These are phyloP conservation scores for Pichia cactophila DNA, from an alignment of 1,139 yeast genomes.

Conservation along the genomic window DNA sequence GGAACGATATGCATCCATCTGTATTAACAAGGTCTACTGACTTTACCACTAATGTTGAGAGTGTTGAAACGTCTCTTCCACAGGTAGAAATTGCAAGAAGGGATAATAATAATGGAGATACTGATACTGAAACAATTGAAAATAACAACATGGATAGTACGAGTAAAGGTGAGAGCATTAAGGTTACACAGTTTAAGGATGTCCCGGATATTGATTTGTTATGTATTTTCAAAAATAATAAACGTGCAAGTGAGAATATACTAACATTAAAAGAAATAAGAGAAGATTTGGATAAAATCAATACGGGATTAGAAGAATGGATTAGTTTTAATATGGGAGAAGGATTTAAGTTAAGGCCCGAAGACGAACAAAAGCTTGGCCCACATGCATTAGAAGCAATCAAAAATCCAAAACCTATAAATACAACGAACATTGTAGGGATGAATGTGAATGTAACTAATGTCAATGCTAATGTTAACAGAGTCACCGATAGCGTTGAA, in stretches of 20 bases:
- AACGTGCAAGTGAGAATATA: conserved; percentile 2
- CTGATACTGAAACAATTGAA: not conserved
- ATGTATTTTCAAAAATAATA: conserved; percentile 4
- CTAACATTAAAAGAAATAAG: conserved; percentile 2
- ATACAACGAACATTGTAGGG: not conserved
- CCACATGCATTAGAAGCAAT: conserved; percentile 8
- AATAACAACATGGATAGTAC: not conserved
- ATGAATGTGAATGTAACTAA: not conserved
- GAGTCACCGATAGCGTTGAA: conserved; percentile 11
- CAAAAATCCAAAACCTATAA: conserved; percentile 2
- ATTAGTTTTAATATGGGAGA: conserved; percentile 11
- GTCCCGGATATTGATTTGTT: conserved; percentile 8
- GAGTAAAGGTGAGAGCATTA: not conserved
- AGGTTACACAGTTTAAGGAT: not conserved
- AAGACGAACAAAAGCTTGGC: conserved; percentile 9
- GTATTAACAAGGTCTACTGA: conserved; percentile 5
- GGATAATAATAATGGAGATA: not conserved
- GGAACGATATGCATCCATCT: conserved; percentile 10
- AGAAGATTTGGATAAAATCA: conserved; percentile 4
- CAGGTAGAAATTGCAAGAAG: no score
- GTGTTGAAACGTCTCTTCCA: not conserved
- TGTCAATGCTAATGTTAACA: not conserved
- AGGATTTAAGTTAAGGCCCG: conserved; percentile 6
- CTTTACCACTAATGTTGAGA: not conserved
- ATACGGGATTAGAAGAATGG: conserved; percentile 10